A percentile compares a stretch with the other conserved stretches of the same genome.
Conservation (phyloP, 2,329 filamentous ascomycete genomes). For the Alternaria sp. region DNA sequence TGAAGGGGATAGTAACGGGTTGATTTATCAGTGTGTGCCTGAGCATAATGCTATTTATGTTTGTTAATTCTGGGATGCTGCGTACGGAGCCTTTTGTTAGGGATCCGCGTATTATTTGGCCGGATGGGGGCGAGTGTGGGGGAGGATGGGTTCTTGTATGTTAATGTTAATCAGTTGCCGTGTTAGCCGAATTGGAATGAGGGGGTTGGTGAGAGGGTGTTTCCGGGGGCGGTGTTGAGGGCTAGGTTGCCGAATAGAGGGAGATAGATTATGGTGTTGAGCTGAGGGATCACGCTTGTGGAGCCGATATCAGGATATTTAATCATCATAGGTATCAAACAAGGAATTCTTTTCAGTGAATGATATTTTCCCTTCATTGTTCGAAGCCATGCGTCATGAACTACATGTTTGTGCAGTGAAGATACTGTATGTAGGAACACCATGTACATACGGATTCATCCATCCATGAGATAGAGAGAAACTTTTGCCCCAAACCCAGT, state of each 20-base stretch:
- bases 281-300: background rate
- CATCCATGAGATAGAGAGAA: slow-evolving; percentile 8
- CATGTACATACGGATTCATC: background rate
- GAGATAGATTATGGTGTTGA: slow-evolving; percentile 44
- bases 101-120: slow-evolving; percentile 59
- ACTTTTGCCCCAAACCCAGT: slow-evolving; percentile 20
- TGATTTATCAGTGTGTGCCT: slow-evolving; percentile 59
- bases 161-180: slow-evolving; percentile 59
- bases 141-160: slow-evolving; percentile 54
- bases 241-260: slow-evolving; percentile 52
- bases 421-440: background rate
- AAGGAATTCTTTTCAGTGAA: slow-evolving; percentile 9
- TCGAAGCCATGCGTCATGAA: background rate
- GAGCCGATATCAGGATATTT: background rate
- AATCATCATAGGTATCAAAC: background rate
- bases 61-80: slow-evolving; percentile 54
- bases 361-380: background rate
- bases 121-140: slow-evolving; percentile 54
- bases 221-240: slow-evolving; percentile 58
- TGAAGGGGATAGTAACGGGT: slow-evolving; percentile 59
- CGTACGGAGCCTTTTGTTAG: slow-evolving; percentile 56
- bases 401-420: background rate
- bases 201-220: slow-evolving; percentile 53
- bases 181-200: slow-evolving; percentile 60
- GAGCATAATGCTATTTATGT: slow-evolving; percentile 59